Conservation (phyloP, 2,329 filamentous ascomycete species). For the Sarocladium strictum region DNA sequence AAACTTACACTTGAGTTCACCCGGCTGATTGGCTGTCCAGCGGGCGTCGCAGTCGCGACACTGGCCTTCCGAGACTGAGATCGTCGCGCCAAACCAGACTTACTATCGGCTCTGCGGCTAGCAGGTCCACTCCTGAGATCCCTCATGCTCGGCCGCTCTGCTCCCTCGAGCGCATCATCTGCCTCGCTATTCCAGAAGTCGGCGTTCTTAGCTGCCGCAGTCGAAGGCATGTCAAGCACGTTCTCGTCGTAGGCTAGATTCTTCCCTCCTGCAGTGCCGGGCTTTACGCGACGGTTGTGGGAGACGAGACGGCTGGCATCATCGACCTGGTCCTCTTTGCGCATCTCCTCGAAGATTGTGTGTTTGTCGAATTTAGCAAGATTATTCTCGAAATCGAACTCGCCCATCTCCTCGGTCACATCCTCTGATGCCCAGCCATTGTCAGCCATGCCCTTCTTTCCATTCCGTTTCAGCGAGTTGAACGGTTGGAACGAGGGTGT, state of each 20-base stretch:
- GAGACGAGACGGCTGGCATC: slow-evolving; percentile 86
- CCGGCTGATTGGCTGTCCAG: slow-evolving; percentile 36
- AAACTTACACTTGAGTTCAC: slow-evolving; percentile 41
- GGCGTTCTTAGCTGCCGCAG: slow-evolving; percentile 28
- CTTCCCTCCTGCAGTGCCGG: slow-evolving; percentile 73
- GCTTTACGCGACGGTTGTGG: slow-evolving; percentile 69
- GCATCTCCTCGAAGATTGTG: slow-evolving; percentile 84
- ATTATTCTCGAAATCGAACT: slow-evolving; percentile 89
- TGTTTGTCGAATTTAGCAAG: slow-evolving; percentile 94
- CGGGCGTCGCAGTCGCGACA: slow-evolving; percentile 22
- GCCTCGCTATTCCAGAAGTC: slow-evolving; percentile 72
- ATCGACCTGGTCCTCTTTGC: slow-evolving; percentile 81
- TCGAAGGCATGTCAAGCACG: slow-evolving; percentile 62
- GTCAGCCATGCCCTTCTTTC: slow-evolving; percentile 37
- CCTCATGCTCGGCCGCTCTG: slow-evolving; percentile 41
- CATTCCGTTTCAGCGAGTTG: slow-evolving; percentile 52
- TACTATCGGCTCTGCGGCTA: slow-evolving; percentile 46
- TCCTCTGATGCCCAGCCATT: slow-evolving; percentile 96
- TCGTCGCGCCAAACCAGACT: slow-evolving; percentile 39
- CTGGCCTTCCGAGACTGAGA: slow-evolving; percentile 55
- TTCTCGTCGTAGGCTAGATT: slow-evolving; percentile 91
- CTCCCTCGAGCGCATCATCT: slow-evolving; percentile 41
- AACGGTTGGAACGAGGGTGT: slow-evolving; percentile 59
- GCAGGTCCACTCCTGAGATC: slow-evolving; percentile 46
- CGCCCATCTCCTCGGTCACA: slow-evolving; percentile 87